Evolutionary conservation across 805 yeast genomes (phyloP), one percentile per base, ranked within the genome.

Genomic region (Sugiyamaella valdiviana): DNA sequence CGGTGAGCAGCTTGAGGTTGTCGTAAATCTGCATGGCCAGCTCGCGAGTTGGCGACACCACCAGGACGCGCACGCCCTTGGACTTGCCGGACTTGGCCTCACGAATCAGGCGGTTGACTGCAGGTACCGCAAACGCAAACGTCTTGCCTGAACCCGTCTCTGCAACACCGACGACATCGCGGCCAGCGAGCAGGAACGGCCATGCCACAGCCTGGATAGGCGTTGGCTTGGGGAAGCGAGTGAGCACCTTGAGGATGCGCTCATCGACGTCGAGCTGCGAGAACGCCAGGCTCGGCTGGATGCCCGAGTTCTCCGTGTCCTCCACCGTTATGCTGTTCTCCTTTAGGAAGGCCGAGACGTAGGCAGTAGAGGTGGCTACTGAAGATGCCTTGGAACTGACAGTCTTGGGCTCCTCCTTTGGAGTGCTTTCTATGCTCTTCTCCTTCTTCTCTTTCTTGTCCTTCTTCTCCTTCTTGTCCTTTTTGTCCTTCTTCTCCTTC

Each of bases 141-240:
- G 99, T 91, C 68, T 91, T 91, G 62, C 99, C 99, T 0, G 96
- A 87, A 36, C 99, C 99, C 2, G 99, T 91, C 70, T 91, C 97
- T 12, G 99, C 99, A 55, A 91, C 96, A 66, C 98, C 99, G 56
- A 91, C 79, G 21, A 90, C 95, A 64, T 91, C 99, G 50, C 82
- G 76, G 15, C 85, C 84, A 17, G 78, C 69, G 44, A 89, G 69
- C 46, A 91, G 69, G 62, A 79, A 88, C 55, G 99, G 98, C 98
- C 98, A 93, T 6, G 97, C 78, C 40, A 80, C 87, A 26, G 96
- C 78, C 72, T 91, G 99, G 59, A 91, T 91, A 35, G 98, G 98
- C 5, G 98, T 90, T 47, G 99, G 99, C 59, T 80, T 82, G 14
- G 87, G 83, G 71, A 86, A 93, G 58, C 81, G 79, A 36, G 79